These are phyloP conservation scores for Rhinocladiella similis DNA, from an alignment of 2,329 filamentous ascomycete species.

Conservation along the genomic window DNA sequence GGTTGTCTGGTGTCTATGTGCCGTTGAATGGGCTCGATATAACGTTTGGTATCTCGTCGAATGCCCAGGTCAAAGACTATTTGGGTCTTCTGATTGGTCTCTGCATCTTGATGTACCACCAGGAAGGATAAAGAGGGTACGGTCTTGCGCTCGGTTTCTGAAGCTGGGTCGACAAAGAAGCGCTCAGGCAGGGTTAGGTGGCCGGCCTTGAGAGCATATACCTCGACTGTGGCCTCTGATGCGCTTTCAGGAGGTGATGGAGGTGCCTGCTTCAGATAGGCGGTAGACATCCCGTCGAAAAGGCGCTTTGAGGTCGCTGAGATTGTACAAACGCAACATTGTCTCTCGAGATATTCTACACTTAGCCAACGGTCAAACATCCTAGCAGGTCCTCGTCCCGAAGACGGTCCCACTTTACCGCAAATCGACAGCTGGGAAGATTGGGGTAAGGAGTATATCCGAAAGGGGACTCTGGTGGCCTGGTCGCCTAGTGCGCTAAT, in stretches of 20 bases:
- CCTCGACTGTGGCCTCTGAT: conserved; percentile 31
- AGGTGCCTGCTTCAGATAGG: conserved; percentile 18
- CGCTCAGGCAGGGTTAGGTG: conserved; percentile 32
- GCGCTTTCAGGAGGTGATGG: conserved; percentile 23
- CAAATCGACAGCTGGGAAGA: neutral
- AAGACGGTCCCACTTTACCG: conserved; percentile 16
- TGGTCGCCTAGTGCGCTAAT: neutral
- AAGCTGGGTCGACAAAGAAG: conserved; percentile 32
- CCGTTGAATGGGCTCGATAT: conserved; percentile 28
- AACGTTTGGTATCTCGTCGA: conserved; percentile 27
- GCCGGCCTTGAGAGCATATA: conserved; percentile 40
- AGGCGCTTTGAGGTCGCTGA: neutral
- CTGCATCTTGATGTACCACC: conserved; percentile 28
- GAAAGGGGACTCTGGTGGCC: neutral
- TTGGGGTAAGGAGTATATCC: neutral
- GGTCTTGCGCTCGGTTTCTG: conserved; percentile 25
- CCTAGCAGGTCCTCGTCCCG: conserved; percentile 3
- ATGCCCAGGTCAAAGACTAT: conserved; percentile 36
- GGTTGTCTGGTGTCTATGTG: conserved; percentile 33
- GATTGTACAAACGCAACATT: conserved; percentile 3
- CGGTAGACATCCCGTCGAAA: conserved; percentile 19
- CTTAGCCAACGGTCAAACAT: neutral
- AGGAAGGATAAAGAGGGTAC: conserved; percentile 36
- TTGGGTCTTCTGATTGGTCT: conserved; percentile 22
- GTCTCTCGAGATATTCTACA: neutral